Conservation (phyloP, 2,329 filamentous ascomycete species). For the Sclerotinia nivalis region DNA sequence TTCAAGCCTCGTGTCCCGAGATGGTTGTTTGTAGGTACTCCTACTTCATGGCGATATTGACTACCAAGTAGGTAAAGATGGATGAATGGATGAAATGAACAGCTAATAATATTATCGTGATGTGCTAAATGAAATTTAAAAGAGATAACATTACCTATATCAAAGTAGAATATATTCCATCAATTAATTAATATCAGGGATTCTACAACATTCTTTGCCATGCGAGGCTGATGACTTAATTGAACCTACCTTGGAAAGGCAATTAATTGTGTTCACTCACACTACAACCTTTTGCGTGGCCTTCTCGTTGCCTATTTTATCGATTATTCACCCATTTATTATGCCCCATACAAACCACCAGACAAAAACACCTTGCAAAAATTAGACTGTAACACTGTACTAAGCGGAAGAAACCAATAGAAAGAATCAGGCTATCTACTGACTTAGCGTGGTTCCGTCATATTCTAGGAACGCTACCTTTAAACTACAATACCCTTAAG, state of each 20-base stretch:
- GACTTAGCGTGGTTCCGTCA: slow-evolving; percentile 24
- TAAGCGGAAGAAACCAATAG: slow-evolving; percentile 25
- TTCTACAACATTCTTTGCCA: slow-evolving; percentile 6
- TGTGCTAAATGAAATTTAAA: not conserved
- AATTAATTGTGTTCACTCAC: not conserved
- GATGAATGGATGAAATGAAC: not conserved
- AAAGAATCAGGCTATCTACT: slow-evolving; percentile 1
- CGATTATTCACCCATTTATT: slow-evolving; percentile 1
- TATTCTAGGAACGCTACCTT: slow-evolving; percentile 22
- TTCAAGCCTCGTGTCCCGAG: not conserved
- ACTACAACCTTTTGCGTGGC: slow-evolving; percentile 9
- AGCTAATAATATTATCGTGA: not conserved
- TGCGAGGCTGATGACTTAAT: slow-evolving; percentile 11
- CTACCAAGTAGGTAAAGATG: not conserved
- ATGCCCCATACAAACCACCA: not conserved
- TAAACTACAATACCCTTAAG: slow-evolving; percentile 11
- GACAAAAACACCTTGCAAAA: not conserved
- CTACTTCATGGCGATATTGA: not conserved
- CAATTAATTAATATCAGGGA: not conserved
- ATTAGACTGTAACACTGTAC: not conserved
- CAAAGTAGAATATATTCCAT: not conserved
- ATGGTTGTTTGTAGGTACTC: not conserved
- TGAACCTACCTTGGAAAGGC: not conserved
- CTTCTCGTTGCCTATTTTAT: slow-evolving; percentile 17
- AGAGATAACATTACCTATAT: not conserved